These are phyloP conservation scores for Hebeloma cylindrosporum DNA, from an alignment of 768 basidiomycete species.

Conservation along the genomic window DNA sequence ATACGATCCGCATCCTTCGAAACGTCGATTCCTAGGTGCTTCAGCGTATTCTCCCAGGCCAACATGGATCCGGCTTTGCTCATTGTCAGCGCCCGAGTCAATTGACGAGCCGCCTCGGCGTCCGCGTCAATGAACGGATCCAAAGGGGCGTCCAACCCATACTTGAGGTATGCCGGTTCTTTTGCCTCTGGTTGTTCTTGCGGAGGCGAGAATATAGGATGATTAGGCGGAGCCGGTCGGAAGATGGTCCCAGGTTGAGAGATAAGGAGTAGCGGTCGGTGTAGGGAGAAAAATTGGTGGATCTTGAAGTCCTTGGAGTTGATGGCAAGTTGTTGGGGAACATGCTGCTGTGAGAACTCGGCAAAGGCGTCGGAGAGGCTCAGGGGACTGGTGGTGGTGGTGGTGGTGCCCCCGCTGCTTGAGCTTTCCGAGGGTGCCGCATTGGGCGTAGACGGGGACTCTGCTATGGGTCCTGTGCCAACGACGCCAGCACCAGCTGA, in stretches of 20 bases:
- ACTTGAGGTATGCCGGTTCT: conserved; percentile 21
- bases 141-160: conserved; percentile 29
- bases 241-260: conserved; percentile 59
- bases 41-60: conserved; percentile 69
- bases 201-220: conserved; percentile 23
- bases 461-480: conserved; percentile 6
- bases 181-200: conserved; percentile 17
- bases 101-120: conserved; percentile 75
- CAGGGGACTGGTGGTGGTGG: conserved; percentile 5
- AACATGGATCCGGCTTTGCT: conserved; percentile 59
- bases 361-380: conserved; percentile 14
- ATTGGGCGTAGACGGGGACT: conserved; percentile 12
- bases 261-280: conserved; percentile 75
- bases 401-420: conserved; percentile 1
- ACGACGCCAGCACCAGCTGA: conserved; percentile 10
- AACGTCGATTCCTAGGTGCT: conserved; percentile 60
- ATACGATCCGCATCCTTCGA: conserved; percentile 50
- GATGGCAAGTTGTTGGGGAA: conserved; percentile 55
- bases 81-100: conserved; percentile 74
- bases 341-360: conserved; percentile 19
- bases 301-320: conserved; percentile 71
- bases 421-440: conserved; percentile 13
- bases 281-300: conserved; percentile 82
- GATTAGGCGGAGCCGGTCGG: conserved; percentile 29
- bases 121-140: conserved; percentile 67